Evolutionary conservation across 106 monocot genomes (phyloP).

Genomic region (Dendrobium officinale): DNA sequence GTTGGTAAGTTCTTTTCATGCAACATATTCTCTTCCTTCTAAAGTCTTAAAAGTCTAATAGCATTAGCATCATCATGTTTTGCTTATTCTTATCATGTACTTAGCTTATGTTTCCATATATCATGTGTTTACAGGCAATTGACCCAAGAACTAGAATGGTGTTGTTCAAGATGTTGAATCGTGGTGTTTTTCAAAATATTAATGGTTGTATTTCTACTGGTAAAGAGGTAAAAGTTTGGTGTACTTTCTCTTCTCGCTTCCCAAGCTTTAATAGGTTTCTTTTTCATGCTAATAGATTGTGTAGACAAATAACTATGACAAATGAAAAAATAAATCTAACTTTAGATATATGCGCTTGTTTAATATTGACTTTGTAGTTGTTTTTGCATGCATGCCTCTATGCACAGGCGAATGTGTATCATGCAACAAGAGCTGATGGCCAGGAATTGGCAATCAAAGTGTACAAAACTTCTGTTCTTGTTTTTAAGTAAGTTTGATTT

Average conservation of each 20-base stretch:
- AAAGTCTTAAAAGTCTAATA: not conserved
- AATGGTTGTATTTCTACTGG: constrained; percentile 99
- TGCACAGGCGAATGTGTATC: constrained; percentile 95
- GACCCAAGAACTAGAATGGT: constrained; percentile 98
- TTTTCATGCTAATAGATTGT: not conserved
- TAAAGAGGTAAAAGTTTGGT: constrained; percentile 59
- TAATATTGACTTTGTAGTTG: constrained; percentile 8
- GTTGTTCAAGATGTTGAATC: constrained; percentile 95
- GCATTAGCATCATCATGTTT: not conserved
- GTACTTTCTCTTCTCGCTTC: not conserved
- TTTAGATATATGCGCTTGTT: not conserved
- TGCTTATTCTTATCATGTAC: not conserved
- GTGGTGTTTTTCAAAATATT: constrained; percentile 75
- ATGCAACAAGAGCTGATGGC: constrained; percentile 84
- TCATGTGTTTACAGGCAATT: constrained; percentile 61
- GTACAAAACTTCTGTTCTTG: constrained; percentile 98
- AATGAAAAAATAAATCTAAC: not conserved
- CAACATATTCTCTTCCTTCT: not conserved
- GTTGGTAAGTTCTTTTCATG: not conserved
- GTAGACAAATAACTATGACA: not conserved
- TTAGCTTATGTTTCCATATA: not conserved
- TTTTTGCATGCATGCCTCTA: not conserved
- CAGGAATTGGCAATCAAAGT: constrained; percentile 94
- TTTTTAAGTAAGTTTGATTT: constrained; percentile 71
- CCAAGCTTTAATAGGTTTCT: not conserved